Conservation (phyloP, 495 filamentous ascomycete species). For the Penicillium manginii region DNA sequence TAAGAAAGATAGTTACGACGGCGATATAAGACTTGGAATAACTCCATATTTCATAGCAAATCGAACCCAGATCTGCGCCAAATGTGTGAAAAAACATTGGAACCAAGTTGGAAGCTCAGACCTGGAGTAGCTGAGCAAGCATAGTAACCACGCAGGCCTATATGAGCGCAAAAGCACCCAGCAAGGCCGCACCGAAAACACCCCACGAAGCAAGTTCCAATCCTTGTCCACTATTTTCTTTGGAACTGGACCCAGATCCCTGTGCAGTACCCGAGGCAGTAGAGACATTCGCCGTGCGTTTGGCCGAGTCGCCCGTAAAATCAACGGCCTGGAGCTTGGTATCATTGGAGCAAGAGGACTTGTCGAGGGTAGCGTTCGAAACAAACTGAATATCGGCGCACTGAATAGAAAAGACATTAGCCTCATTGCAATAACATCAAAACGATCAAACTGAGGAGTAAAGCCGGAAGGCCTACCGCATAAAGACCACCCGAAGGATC, state of each 20-base stretch:
- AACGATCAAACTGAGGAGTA: neutral
- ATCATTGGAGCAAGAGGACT: neutral
- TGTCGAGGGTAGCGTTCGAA: neutral
- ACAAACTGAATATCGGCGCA: constrained; percentile 65
- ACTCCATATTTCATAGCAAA: too few relatives aligned
- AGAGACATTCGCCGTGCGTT: neutral
- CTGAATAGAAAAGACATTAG: constrained; percentile 29
- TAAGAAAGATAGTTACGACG: too few relatives aligned
- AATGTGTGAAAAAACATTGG: too few relatives aligned
- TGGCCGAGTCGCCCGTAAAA: neutral
- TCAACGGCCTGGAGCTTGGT: neutral
- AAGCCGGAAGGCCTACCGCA: constrained; percentile 43
- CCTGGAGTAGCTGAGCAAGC: too few relatives aligned
- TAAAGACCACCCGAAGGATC: constrained; percentile 58
- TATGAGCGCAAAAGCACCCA: neutral
- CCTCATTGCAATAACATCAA: neutral
- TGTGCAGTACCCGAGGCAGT: neutral
- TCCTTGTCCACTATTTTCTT: neutral
- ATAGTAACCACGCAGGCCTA: neutral
- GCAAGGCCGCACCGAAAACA: neutral
- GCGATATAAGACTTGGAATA: too few relatives aligned
- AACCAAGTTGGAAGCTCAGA: too few relatives aligned
- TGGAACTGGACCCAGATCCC: neutral
- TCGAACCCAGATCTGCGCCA: too few relatives aligned
- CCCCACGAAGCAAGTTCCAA: neutral